Percentiles rank a stretch among this genome's conserved stretches.
Evolutionary conservation across 2,329 filamentous ascomycete species (phyloP).

Genomic region (Aureobasidium sp.): DNA sequence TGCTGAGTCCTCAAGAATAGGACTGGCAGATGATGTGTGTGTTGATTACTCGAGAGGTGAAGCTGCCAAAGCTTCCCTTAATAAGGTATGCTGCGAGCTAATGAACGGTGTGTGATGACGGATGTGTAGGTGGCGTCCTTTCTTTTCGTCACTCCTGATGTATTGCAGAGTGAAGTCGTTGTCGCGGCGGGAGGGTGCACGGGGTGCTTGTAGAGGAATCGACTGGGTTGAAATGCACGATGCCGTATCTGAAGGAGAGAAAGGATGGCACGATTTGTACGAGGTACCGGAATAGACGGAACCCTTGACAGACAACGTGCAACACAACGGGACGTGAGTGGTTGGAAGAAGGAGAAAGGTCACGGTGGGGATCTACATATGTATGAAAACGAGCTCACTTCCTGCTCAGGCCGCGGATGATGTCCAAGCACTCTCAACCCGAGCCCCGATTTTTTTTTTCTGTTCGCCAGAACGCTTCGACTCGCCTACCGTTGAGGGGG

Average conservation of each 20-base stretch:
- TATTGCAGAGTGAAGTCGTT: not conserved
- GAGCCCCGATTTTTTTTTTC: slow-evolving; percentile 7
- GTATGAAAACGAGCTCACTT: not conserved
- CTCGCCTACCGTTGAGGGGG: not conserved
- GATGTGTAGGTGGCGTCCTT: not conserved
- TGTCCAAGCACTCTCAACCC: slow-evolving; percentile 8
- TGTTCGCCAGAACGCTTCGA: not conserved
- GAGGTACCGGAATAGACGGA: slow-evolving; percentile 11
- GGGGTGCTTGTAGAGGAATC: slow-evolving; percentile 11
- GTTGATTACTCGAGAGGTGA: not conserved
- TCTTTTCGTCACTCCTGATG: slow-evolving; percentile 1
- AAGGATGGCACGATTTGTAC: not conserved
- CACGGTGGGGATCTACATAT: slow-evolving; percentile 12
- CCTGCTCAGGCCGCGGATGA: slow-evolving; percentile 2
- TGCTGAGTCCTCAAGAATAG: not conserved
- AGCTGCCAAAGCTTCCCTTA: slow-evolving; percentile 3
- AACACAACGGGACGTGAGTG: slow-evolving; percentile 13
- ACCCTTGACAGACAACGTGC: slow-evolving; percentile 13
- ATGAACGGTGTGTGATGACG: slow-evolving; percentile 8
- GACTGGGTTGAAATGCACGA: slow-evolving; percentile 13
- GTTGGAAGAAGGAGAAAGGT: not conserved
- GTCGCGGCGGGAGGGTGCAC: not conserved
- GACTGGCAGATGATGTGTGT: slow-evolving; percentile 6
- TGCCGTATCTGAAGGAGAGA: slow-evolving; percentile 8
- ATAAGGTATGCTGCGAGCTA: slow-evolving; percentile 4